Evolutionary conservation across 257 asterid genomes (phyloP), one percentile per base, ranked within the genome.

Genomic region (Plantago elongata): DNA sequence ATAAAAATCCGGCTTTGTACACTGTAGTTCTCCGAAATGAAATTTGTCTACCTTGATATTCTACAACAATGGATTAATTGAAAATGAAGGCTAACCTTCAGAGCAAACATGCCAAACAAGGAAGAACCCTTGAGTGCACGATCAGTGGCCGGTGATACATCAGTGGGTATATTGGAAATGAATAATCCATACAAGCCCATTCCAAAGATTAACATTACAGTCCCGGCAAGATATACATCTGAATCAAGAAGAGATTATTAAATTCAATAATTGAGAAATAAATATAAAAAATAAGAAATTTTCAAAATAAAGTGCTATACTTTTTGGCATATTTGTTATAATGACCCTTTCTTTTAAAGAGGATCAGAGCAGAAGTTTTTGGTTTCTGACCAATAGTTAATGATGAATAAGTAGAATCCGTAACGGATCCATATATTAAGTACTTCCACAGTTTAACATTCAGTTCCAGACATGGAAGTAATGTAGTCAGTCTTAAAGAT

Each of bases 131-230:
- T 82, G 70, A 88, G 84, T 55, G 95, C 94, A 62, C 96, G 96
- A 60, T 91, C 98, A 1, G 3, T 13, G 43, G 69, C 50, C 14
- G 95, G 70, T 11, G 75, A 65, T 16, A 74, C 79, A 55, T 82
- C 69, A 48, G 77, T 76, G 56, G 84, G 62, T 70, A 75, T 84
- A 43, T 91, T 89, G 59, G 90, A 70, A 73, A 91, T 91, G 63
- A 91, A 91, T 54, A 91, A 72, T 56, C 96, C 98, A 46, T 91
- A 88, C 81, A 91, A 69, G 52, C 98, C 98, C 98, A 88, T 91
- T 34, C 97, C 98, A 40, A 91, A 91, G 68, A 91, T 91, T 57
- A 91, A 69, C 97, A 91, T 91, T 18, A 91, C 96, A 2, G 98
- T 91, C 73, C 98, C 98, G 55, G 95, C 98, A 69, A 91, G 94